A percentile compares a stretch with the other conserved stretches of the same genome.
Conservation (phyloP, 192 early-diverging fungal species). For the Coemansia interrupta region DNA sequence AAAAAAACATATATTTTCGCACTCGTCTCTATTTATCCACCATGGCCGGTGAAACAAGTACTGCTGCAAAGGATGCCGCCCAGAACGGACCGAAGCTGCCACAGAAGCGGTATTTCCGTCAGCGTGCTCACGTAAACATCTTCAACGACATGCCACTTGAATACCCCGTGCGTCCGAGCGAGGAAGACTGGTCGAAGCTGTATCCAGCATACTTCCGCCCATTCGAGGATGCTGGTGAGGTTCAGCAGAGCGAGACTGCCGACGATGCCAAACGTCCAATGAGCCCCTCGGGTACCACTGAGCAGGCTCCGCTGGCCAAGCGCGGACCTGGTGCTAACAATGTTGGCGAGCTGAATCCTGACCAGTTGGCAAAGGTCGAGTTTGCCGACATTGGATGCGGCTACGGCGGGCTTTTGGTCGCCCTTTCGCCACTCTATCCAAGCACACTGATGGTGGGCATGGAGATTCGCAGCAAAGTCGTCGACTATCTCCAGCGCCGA, state of each 20-base stretch:
- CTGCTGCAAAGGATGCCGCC: neutral
- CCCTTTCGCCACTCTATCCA: constrained; percentile 87
- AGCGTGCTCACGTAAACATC: constrained; percentile 94
- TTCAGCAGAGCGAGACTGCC: constrained; percentile 4
- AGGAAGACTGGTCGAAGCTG: constrained; percentile 86
- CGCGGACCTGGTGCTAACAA: constrained; percentile 20
- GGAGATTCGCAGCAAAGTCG: constrained; percentile 96
- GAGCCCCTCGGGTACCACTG: constrained; percentile 9
- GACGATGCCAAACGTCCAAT: constrained; percentile 17
- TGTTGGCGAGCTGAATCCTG: neutral
- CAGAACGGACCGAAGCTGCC: constrained; percentile 41
- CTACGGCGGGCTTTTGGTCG: constrained; percentile 88
- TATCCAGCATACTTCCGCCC: constrained; percentile 67
- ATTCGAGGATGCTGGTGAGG: neutral
- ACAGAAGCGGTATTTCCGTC: constrained; percentile 79
- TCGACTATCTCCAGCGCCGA: constrained; percentile 85
- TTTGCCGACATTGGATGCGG: constrained; percentile 99
- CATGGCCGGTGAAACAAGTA: constrained; percentile 16
- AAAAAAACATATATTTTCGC: neutral
- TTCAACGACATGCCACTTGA: constrained; percentile 94
- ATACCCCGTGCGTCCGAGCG: constrained; percentile 76
- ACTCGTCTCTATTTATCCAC: neutral
- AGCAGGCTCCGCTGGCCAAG: constrained; percentile 13
- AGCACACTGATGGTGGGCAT: constrained; percentile 93
- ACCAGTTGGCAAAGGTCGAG: constrained; percentile 60